These are phyloP conservation scores for Saksenaea oblongispora DNA, from an alignment of 371 early-diverging fungal species.

Conservation along the genomic window DNA sequence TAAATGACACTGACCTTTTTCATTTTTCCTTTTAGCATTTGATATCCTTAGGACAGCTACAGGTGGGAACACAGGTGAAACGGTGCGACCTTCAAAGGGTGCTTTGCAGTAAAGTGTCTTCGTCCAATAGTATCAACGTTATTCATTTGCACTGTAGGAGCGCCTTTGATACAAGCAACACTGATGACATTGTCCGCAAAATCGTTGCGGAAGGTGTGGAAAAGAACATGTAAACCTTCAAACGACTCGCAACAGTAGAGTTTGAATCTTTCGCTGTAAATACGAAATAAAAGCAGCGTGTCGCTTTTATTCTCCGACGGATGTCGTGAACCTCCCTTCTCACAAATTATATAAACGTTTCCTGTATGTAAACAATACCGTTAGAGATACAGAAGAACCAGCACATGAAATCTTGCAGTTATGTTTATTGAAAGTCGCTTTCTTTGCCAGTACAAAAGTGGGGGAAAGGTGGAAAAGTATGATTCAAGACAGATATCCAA, in stretches of 20 bases:
- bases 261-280: neutral
- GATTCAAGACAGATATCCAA: too few relatives aligned
- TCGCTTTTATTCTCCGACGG: neutral
- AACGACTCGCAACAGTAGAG: too few relatives aligned
- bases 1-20: neutral
- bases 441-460: too few relatives aligned
- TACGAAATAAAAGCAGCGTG: neutral
- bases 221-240: conserved; percentile 20
- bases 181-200: conserved; percentile 21
- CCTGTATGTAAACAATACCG: too few relatives aligned
- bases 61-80: conserved; percentile 21
- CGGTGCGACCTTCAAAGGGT: conserved; percentile 27
- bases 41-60: conserved; percentile 24
- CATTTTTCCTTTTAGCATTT: conserved; percentile 17
- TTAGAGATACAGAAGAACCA: too few relatives aligned
- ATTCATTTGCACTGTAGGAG: conserved; percentile 15
- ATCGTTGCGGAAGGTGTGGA: conserved; percentile 22
- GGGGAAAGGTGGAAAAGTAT: too few relatives aligned
- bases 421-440: too few relatives aligned
- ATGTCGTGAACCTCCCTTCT: neutral
- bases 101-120: conserved; percentile 14
- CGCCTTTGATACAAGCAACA: conserved; percentile 22
- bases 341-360: neutral
- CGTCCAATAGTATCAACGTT: neutral
- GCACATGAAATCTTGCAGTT: too few relatives aligned